Base-by-base conservation (phyloP, 495 filamentous ascomycete species). In the Annulohypoxylon maeteangense region DNA sequence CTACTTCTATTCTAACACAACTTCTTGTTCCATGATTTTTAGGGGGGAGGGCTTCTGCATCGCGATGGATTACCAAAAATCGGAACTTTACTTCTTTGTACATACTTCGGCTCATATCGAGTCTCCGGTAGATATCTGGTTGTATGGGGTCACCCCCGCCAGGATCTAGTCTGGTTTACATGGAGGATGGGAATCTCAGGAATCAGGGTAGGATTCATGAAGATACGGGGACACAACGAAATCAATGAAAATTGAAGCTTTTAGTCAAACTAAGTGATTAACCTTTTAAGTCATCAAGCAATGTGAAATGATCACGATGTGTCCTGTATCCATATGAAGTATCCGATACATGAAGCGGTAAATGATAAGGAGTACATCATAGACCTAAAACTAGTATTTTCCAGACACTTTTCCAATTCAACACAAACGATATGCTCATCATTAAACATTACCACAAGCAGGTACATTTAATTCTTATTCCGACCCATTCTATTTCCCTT, bases 71-170 rank as follows among this genome's bases (percentile, higher is more conserved):
- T 57, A 68, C 31, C 60, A 63, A 72, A 51, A 51, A 55, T 36
- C 57, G 64, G 60, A 16, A 67, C 45, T 72, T 56, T 32, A 65
- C 32, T 73, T 73, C 70, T 60, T 48, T 73, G 70, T 73, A 73
- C 65, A 73, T 73, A 73, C 14, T 68, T 68, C 7, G 55, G 48
- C 55, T 48, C 44, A 4, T 27, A 58, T 51, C 51, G 65, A 51
- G 54, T 25, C 60, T 18, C 65, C 55, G 47, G 23, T 51, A 62
- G 61, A 65, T 72, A 65, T 73, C 70, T 68, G 65, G 67, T 63
- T 22, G 51, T 63, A 23, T 63, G 54, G 58, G 51, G 59, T 56
- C 53, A 70, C 20, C 32, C 53, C 59, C 54, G 12, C 60, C 60
- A 64, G 60, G 23, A 73, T 68, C 70, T 68, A 57, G 48, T 63